Evolutionary conservation across 805 yeast species (phyloP).

Genomic region (Grigorovia humatica): DNA sequence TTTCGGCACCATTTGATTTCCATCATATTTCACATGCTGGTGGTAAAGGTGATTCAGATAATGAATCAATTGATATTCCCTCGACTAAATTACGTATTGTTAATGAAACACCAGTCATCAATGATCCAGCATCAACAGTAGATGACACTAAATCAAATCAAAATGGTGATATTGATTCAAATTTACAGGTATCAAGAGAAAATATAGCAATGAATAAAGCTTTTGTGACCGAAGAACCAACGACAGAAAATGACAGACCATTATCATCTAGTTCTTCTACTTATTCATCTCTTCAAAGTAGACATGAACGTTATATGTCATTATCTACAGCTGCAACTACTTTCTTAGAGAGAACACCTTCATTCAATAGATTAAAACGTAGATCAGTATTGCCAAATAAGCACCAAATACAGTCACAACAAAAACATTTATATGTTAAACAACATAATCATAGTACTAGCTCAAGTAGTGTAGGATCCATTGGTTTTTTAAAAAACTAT

Average conservation of each 20-base stretch:
- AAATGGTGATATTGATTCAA: constrained; percentile 2
- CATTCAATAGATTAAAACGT: constrained; percentile 2
- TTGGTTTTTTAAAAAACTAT: constrained; percentile 20
- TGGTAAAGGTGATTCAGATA: constrained; percentile 10
- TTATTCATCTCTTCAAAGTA: constrained; percentile 6
- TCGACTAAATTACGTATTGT: background rate
- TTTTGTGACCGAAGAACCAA: constrained; percentile 4
- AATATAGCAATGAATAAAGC: constrained; percentile 4
- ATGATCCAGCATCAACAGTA: background rate
- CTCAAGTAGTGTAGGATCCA: constrained; percentile 11
- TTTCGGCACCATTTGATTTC: constrained; percentile 32
- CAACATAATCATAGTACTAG: constrained; percentile 3
- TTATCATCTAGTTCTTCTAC: constrained; percentile 7
- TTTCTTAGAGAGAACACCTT: constrained; percentile 8
- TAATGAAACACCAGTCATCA: background rate
- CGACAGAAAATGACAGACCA: constrained; percentile 3
- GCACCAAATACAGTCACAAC: background rate
- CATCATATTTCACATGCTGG: constrained; percentile 34
- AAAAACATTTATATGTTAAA: background rate
- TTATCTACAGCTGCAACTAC: constrained; percentile 25
- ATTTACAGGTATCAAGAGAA: background rate
- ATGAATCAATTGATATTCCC: background rate
- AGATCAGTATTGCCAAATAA: background rate
- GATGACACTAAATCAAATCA: constrained; percentile 23
- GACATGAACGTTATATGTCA: constrained; percentile 19